phyloP scores from a whole-genome alignment of 2,329 filamentous ascomycete genomes.

The Calonectria pteridis region DNA sequence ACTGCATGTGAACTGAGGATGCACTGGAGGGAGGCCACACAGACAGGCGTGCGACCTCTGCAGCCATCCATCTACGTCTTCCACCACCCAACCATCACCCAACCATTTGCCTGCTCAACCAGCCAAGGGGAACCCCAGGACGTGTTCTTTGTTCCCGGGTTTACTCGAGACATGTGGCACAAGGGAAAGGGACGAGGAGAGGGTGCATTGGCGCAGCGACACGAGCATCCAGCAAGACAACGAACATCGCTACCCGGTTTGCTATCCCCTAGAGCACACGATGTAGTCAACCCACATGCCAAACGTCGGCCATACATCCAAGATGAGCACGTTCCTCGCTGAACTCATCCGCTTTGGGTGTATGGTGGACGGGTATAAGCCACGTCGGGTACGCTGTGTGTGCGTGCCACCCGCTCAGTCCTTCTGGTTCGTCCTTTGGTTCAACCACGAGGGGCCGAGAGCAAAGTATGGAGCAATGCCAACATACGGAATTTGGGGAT shows the following conservation, averaged over 20 bases:
- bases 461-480: slow-evolving; percentile 6
- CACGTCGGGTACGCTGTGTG: background rate
- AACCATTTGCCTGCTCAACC: slow-evolving; percentile 10
- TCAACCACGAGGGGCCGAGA: background rate
- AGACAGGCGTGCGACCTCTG: slow-evolving; percentile 27
- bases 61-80: slow-evolving; percentile 19
- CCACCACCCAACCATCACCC: slow-evolving; percentile 18
- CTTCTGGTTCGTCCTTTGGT: background rate
- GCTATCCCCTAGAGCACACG: slow-evolving; percentile 24
- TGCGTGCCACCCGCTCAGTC: slow-evolving; percentile 5
- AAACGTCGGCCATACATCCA: slow-evolving; percentile 34
- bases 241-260: slow-evolving; percentile 19
- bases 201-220: slow-evolving; percentile 7
- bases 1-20: slow-evolving; percentile 24
- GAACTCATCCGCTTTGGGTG: slow-evolving; percentile 16
- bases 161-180: slow-evolving; percentile 31
- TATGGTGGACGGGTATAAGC: background rate
- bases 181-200: background rate
- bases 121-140: slow-evolving; percentile 2
- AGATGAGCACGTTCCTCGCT: slow-evolving; percentile 39
- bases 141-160: slow-evolving; percentile 22
- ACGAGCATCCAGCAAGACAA: slow-evolving; percentile 7
- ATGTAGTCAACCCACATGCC: slow-evolving; percentile 41
- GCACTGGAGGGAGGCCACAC: slow-evolving; percentile 6
- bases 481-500: slow-evolving; percentile 13